Evolutionary conservation across 1,284 basidiomycete genomes (phyloP).

Genomic region (Sporisorium sorghi): DNA sequence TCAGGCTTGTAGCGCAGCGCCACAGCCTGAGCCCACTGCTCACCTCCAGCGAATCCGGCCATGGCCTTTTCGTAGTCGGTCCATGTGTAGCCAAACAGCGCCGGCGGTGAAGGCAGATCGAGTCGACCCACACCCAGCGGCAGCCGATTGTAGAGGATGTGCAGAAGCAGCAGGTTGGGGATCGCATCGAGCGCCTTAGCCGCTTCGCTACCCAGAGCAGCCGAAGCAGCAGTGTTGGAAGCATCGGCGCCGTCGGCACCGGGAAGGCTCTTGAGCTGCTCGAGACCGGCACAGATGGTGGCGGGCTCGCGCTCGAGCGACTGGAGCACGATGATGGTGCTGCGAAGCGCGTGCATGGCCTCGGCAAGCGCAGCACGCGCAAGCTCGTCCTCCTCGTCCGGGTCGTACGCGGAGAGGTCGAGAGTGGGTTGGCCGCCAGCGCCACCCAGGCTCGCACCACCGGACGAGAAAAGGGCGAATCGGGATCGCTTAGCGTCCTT

Average conservation of each 20-base stretch:
- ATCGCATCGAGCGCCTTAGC: slow-evolving; percentile 60
- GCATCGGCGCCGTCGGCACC: slow-evolving; percentile 8
- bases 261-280: slow-evolving; percentile 35
- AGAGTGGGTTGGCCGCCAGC: slow-evolving; percentile 32
- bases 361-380: slow-evolving; percentile 64
- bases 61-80: slow-evolving; percentile 63
- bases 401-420: slow-evolving; percentile 45
- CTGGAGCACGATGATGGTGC: slow-evolving; percentile 60
- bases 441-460: slow-evolving; percentile 14
- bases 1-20: slow-evolving; percentile 55
- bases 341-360: slow-evolving; percentile 63
- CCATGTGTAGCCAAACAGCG: slow-evolving; percentile 62
- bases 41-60: slow-evolving; percentile 61
- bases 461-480: slow-evolving; percentile 44
- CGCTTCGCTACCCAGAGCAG: slow-evolving; percentile 37
- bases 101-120: slow-evolving; percentile 61
- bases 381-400: slow-evolving; percentile 64
- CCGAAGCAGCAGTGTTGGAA: slow-evolving; percentile 1
- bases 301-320: slow-evolving; percentile 58
- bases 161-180: slow-evolving; percentile 62
- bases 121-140: slow-evolving; percentile 44
- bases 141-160: slow-evolving; percentile 63
- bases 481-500: slow-evolving; percentile 41
- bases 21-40: slow-evolving; percentile 60
- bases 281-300: slow-evolving; percentile 39